Conservation (phyloP, 805 yeast species). For the Sungouiozyma ichnusensis region DNA sequence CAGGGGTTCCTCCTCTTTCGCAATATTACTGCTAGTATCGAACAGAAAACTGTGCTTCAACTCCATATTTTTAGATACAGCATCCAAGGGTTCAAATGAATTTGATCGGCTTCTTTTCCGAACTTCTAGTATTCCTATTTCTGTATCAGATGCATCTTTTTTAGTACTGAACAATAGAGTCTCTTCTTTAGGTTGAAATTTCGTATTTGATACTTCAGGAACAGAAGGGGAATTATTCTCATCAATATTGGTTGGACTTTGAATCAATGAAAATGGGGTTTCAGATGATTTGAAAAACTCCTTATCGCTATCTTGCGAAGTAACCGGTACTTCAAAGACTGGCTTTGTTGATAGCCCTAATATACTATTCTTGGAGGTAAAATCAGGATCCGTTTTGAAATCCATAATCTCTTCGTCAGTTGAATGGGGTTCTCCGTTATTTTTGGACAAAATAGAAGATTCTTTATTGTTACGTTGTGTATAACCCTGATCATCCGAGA, state of each 20-base stretch:
- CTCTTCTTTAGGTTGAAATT: not conserved
- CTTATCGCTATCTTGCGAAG: too few relatives aligned
- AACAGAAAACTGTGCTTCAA: not conserved
- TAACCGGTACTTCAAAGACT: too few relatives aligned
- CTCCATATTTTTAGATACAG: not conserved
- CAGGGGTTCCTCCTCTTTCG: too few relatives aligned
- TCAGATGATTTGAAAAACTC: too few relatives aligned
- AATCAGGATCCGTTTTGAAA: not conserved
- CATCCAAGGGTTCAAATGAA: not conserved
- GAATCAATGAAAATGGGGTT: too few relatives aligned
- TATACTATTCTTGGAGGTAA: not conserved
- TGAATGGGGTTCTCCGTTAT: too few relatives aligned
- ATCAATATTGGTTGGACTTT: too few relatives aligned
- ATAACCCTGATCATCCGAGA: too few relatives aligned
- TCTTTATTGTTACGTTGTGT: too few relatives aligned
- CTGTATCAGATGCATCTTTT: not conserved
- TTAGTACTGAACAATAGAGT: not conserved
- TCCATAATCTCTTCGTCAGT: not conserved
- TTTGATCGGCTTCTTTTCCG: not conserved
- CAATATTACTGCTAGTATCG: not conserved
- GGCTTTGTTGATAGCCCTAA: not conserved
- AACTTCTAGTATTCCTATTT: not conserved
- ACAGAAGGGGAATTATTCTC: too few relatives aligned
- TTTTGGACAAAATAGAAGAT: too few relatives aligned
- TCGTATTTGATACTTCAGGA: too few relatives aligned